A percentile compares a stretch with the other conserved stretches of the same genome.
Conservation (phyloP, 176 grass and related monocot species). For the Thinopyrum elongatum region DNA sequence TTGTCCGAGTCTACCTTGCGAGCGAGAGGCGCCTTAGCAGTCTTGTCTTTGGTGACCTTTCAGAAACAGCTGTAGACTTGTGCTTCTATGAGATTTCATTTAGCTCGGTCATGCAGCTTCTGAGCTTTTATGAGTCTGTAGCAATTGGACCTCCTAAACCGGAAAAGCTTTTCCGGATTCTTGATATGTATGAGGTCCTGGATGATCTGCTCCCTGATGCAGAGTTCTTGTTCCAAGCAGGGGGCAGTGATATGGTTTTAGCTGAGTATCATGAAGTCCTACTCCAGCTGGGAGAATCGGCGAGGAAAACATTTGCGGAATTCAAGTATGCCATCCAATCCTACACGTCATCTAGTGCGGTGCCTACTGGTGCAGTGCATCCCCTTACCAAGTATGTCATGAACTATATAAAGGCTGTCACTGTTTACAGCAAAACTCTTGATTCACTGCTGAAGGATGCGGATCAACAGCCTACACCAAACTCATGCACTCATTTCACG, state of each 20-base stretch:
- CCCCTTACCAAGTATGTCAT: slow-evolving; percentile 93
- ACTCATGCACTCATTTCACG: slow-evolving; percentile 26
- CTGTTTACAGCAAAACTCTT: slow-evolving; percentile 71
- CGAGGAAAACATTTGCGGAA: slow-evolving; percentile 49
- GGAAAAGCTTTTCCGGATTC: slow-evolving; percentile 77
- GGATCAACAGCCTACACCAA: slow-evolving; percentile 25
- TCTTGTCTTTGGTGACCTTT: slow-evolving; percentile 72
- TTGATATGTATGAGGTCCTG: slow-evolving; percentile 81
- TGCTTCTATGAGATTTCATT: slow-evolving; percentile 90
- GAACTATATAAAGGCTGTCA: slow-evolving; percentile 87
- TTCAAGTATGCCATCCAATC: slow-evolving; percentile 72
- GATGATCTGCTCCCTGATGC: slow-evolving; percentile 54
- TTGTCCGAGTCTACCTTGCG: slow-evolving; percentile 68
- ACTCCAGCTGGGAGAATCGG: slow-evolving; percentile 61
- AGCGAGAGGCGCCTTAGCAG: slow-evolving; percentile 77
- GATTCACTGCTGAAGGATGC: slow-evolving; percentile 65
- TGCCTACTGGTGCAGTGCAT: slow-evolving; percentile 62
- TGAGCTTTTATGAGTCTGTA: slow-evolving; percentile 59
- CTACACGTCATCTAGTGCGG: slow-evolving; percentile 55
- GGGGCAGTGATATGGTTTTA: slow-evolving; percentile 49
- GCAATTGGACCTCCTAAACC: slow-evolving; percentile 63
- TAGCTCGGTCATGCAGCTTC: slow-evolving; percentile 63
- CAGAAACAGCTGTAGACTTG: slow-evolving; percentile 45
- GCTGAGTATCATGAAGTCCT: slow-evolving; percentile 79
- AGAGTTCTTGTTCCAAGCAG: slow-evolving; percentile 59